These are phyloP conservation scores for Lophium mytilinum DNA, from an alignment of 495 filamentous ascomycete species.

Conservation along the genomic window DNA sequence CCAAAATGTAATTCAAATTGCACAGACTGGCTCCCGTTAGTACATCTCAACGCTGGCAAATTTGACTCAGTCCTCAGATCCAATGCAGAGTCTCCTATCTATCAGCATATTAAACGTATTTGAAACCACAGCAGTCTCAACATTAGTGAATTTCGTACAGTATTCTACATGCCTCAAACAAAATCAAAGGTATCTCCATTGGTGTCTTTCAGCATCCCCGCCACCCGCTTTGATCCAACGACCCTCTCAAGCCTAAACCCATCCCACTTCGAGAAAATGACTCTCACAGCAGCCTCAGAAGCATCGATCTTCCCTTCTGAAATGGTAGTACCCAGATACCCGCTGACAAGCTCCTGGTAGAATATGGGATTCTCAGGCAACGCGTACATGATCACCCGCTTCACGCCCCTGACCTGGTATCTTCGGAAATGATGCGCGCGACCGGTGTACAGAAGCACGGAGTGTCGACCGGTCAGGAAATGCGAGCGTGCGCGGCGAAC, in stretches of 20 bases:
- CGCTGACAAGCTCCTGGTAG: constrained; percentile 79
- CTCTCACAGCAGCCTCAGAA: constrained; percentile 47
- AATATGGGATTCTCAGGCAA: constrained; percentile 83
- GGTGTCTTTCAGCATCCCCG: constrained; percentile 60
- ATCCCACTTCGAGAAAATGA: constrained; percentile 84
- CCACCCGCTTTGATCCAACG: constrained; percentile 67
- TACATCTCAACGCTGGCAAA: no score
- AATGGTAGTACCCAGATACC: constrained; percentile 51
- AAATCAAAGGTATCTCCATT: constrained; percentile 90
- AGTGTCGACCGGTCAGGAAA: constrained; percentile 74
- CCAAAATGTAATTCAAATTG: no score
- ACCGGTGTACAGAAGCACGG: constrained; percentile 82
- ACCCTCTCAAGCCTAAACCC: constrained; percentile 79
- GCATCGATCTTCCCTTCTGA: constrained; percentile 37
- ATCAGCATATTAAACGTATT: no score
- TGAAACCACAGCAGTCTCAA: no score
- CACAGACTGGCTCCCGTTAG: no score
- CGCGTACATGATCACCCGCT: constrained; percentile 73
- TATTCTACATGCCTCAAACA: constrained; percentile 27
- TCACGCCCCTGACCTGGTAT: constrained; percentile 70
- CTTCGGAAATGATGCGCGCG: constrained; percentile 90
- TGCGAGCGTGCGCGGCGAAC: constrained; percentile 77
- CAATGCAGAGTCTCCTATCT: no score
- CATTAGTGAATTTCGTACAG: no score
- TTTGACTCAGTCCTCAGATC: no score